Base-by-base conservation (phyloP, 192 early-diverging fungal species). In the Backusella mclennaniae region DNA sequence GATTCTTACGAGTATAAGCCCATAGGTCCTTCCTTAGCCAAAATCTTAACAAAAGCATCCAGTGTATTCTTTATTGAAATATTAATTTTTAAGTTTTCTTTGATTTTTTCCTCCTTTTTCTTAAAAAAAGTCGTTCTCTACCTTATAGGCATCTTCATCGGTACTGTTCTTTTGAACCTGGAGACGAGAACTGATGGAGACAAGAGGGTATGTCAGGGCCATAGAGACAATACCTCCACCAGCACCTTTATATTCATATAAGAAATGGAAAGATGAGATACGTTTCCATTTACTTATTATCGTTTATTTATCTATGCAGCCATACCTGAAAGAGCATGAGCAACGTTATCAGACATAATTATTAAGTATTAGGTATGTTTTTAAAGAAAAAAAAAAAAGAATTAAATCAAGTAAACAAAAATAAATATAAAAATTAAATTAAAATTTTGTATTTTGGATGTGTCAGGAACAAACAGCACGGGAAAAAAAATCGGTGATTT, bases 171-270 rank as follows among this genome's bases (percentile, higher is more conserved):
- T 90, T 82, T 95, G 92, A 7, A 94, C 94, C 74, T 95, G 94
- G 23, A 94, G 87, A 73, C 93, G 90, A 75, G 90, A 93, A 82
- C 90, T 96, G 83, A 93, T 88, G 46, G 90, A 92, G 67, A 90
- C 91, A 78, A 92, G 83, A 75, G 96, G 96, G 85, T 98, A 99
- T 12, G 98, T 98, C 79, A 96, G 86, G 17, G 90, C 90, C 97
- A 98, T 98, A 71, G 93, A 91, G 85, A 93, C 89, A 79, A 96
- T 94, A 79, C 94, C 94, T 76, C 95, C 95, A 73, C 92, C 95
- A 74, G 94, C 95, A 80, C 93, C 89, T 92, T 42, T 33, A 36
- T 35, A 73, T 17, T 14, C 39, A 33, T 35, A 53, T 39, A 46
- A 76, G 21, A 42, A 46, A 21, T 17, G 21, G 36, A 76, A 76